phyloP scores from a whole-genome alignment of 768 basidiomycete genomes.

The Kwoniella mangroviensis region DNA sequence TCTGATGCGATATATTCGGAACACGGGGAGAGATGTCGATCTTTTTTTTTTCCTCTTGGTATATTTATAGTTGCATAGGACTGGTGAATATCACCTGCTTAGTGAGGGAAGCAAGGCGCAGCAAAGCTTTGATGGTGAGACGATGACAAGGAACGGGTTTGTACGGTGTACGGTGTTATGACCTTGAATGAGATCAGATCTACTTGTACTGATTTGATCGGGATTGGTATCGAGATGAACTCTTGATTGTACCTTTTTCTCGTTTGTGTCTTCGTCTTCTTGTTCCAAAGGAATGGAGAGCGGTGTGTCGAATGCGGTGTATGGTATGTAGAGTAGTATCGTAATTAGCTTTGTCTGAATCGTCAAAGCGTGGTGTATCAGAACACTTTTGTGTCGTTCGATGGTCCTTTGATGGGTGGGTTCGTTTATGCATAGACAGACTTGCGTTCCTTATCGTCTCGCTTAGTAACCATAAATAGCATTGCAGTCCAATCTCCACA shows the following conservation, averaged over 20 bases:
- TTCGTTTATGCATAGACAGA: too few relatives aligned
- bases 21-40: not conserved
- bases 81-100: not conserved
- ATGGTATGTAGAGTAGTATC: too few relatives aligned
- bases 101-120: not conserved
- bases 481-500: too few relatives aligned
- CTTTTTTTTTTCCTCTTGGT: not conserved
- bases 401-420: too few relatives aligned
- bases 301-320: constrained; percentile 2
- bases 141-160: not conserved
- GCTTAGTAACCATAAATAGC: too few relatives aligned
- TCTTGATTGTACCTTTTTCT: constrained; percentile 6
- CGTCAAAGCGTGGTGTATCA: too few relatives aligned
- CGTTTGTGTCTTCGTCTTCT: not conserved
- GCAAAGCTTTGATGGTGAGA: not conserved
- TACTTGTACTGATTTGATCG: not conserved
- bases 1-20: not conserved
- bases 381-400: too few relatives aligned
- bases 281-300: not conserved
- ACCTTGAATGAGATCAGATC: not conserved
- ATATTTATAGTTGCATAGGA: not conserved
- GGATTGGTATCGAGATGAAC: not conserved
- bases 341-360: too few relatives aligned
- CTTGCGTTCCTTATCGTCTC: too few relatives aligned
- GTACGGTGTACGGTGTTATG: not conserved